These are phyloP conservation scores for Adansonia gregorii DNA, from an alignment of 441 rosid species.

Conservation along the genomic window DNA sequence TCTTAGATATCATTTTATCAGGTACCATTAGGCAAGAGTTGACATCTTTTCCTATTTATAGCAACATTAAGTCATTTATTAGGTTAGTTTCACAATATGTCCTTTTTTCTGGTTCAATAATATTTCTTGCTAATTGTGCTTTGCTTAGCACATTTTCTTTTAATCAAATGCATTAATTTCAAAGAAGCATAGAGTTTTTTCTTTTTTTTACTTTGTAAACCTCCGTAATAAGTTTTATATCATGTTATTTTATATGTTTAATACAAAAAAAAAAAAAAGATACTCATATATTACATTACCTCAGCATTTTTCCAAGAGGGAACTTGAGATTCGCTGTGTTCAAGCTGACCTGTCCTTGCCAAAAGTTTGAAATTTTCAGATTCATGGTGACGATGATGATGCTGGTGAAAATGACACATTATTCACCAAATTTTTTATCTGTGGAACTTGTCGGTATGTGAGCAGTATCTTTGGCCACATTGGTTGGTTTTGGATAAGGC, in stretches of 20 bases:
- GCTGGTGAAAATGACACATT: conserved; percentile 8
- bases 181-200: too few species aligned
- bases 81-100: too few species aligned
- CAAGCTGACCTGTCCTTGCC: neutral
- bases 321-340: neutral
- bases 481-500: neutral
- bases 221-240: neutral
- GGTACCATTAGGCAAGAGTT: neutral
- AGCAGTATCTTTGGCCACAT: neutral
- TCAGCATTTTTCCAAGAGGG: neutral
- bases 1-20: too few species aligned
- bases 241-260: too few species aligned
- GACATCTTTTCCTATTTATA: too few species aligned
- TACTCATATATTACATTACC: neutral
- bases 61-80: too few species aligned
- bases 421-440: neutral
- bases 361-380: neutral
- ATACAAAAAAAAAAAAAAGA: neutral
- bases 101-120: too few species aligned
- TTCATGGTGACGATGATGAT: neutral
- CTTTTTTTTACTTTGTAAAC: too few species aligned
- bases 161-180: too few species aligned
- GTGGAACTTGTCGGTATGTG: neutral
- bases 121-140: too few species aligned
- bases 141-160: too few species aligned